Percentiles rank a stretch among this genome's conserved stretches.
phyloP scores from a whole-genome alignment of 1,284 basidiomycete genomes.

The Bondarzewia mesenterica region DNA sequence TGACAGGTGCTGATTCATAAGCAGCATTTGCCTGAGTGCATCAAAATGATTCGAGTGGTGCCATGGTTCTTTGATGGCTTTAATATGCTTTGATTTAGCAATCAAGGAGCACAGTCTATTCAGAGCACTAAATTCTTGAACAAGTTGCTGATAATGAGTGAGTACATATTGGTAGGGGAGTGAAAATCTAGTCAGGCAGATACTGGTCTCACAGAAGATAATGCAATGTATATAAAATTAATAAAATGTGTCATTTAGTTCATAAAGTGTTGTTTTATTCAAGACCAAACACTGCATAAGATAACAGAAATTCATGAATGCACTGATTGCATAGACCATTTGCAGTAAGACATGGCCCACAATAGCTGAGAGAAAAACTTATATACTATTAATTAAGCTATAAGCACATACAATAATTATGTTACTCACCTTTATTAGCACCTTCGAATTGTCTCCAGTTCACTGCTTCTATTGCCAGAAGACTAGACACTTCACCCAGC shows the following conservation, averaged over 20 bases:
- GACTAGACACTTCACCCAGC: neutral
- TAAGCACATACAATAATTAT: neutral
- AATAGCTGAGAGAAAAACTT: constrained; percentile 4
- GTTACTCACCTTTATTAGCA: neutral
- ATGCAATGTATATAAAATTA: neutral
- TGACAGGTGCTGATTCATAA: neutral
- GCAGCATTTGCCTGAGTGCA: neutral
- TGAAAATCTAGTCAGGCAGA: neutral
- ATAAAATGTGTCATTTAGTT: neutral
- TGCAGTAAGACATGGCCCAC: neutral
- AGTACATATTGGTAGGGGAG: neutral
- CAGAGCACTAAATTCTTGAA: neutral
- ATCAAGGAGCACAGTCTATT: neutral
- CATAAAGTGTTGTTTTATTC: neutral
- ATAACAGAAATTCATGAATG: constrained; percentile 6
- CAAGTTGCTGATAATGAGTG: neutral
- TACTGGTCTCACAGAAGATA: neutral
- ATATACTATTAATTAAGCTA: neutral
- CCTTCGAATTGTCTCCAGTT: neutral
- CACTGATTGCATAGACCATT: neutral
- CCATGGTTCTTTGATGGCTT: neutral
- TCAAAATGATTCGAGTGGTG: neutral
- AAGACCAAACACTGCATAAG: neutral
- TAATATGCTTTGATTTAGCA: neutral
- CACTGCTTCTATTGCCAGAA: neutral